Evolutionary conservation across 257 asterid species (phyloP).

Genomic region (Nemophila menziesii): DNA sequence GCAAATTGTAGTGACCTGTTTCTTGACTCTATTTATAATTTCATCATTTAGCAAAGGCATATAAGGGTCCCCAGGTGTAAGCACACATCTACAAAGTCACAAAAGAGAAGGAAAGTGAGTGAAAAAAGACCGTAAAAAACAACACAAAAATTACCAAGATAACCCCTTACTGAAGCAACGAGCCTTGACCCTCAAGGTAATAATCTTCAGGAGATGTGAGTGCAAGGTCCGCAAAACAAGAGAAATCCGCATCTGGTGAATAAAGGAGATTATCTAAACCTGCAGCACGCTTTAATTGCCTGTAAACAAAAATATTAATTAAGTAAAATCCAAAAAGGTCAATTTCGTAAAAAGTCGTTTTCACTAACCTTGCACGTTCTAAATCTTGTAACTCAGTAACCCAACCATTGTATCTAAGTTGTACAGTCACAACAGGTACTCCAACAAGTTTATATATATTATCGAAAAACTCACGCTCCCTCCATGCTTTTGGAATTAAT

Average conservation of each 20-base stretch:
- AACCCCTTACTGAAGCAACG: slow-evolving; percentile 82
- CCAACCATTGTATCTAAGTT: slow-evolving; percentile 94
- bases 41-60: slow-evolving; percentile 88
- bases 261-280: slow-evolving; percentile 93
- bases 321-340: slow-evolving; percentile 1
- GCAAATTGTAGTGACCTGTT: slow-evolving; percentile 50
- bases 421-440: slow-evolving; percentile 98
- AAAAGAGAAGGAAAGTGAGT: slow-evolving; percentile 6
- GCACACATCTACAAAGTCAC: slow-evolving; percentile 60
- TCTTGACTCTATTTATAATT: slow-evolving; percentile 69
- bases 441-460: slow-evolving; percentile 83
- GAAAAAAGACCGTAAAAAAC: not conserved
- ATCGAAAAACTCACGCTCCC: slow-evolving; percentile 78
- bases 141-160: not conserved
- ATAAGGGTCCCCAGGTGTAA: slow-evolving; percentile 98
- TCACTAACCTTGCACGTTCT: slow-evolving; percentile 71
- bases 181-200: slow-evolving; percentile 90
- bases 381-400: slow-evolving; percentile 89
- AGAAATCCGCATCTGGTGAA: slow-evolving; percentile 97
- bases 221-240: slow-evolving; percentile 96
- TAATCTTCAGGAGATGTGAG: slow-evolving; percentile 87
- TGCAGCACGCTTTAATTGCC: slow-evolving; percentile 73
- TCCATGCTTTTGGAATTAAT: slow-evolving; percentile 74
- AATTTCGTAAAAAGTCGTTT: not conserved
- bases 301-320: slow-evolving; percentile 15